Percentiles rank a stretch among this genome's conserved stretches.
Conservation (phyloP, 129 eudicot species). For the Smallanthus sonchifolius region DNA sequence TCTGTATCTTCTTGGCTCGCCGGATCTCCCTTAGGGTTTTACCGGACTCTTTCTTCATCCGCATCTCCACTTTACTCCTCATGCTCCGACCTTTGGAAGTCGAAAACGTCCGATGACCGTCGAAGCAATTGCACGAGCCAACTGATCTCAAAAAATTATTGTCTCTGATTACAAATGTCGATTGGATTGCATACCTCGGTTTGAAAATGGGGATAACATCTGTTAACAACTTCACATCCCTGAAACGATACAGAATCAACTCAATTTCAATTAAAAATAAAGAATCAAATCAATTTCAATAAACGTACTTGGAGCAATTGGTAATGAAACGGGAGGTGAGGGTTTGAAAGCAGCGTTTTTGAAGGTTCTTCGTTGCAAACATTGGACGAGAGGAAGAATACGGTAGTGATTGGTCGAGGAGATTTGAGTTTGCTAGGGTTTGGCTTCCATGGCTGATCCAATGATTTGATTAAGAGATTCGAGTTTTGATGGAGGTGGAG, state of each 20-base stretch:
- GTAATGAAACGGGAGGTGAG: constrained; percentile 38
- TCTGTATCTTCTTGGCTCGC: constrained; percentile 67
- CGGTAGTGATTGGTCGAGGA: neutral
- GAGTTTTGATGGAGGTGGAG: neutral
- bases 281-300: neutral
- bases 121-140: constrained; percentile 24
- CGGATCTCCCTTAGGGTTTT: constrained; percentile 80
- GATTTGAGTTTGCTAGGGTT: constrained; percentile 4
- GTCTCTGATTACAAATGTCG: constrained; percentile 18
- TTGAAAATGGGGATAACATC: constrained; percentile 11
- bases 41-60: constrained; percentile 90
- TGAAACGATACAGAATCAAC: constrained; percentile 12
- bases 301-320: constrained; percentile 23
- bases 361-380: constrained; percentile 59
- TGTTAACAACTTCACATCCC: constrained; percentile 38
- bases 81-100: constrained; percentile 66
- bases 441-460: constrained; percentile 16
- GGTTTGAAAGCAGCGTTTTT: constrained; percentile 42
- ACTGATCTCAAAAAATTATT: constrained; percentile 17
- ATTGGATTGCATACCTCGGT: constrained; percentile 11
- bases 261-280: constrained; percentile 2
- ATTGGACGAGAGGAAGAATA: constrained; percentile 19
- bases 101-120: constrained; percentile 51
- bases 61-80: constrained; percentile 91
- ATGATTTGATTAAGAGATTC: neutral